Evolutionary conservation across 352 stramenopile species (phyloP), one percentile per base, ranked within the genome.

Genomic region (Pythium chondricola): DNA sequence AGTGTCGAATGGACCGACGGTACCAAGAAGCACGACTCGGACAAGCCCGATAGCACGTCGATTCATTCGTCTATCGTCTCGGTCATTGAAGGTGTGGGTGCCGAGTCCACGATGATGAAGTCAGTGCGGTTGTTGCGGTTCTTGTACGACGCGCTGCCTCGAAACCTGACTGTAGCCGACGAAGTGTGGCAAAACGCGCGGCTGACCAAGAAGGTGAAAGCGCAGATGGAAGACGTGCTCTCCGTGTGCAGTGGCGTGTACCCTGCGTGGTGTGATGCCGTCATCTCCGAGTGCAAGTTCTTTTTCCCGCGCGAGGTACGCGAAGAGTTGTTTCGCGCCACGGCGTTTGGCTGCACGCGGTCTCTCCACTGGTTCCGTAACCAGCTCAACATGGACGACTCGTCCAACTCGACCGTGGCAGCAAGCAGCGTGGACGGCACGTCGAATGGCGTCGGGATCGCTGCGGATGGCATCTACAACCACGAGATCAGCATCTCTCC

Each of bases 311-410:
- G 71, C 18, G 67, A 85, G 29, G 54, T 91, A 8, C 71, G 82
- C 9, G 70, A 90, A 40, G 78, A 76, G 18, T 38, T 90, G 9
- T 91, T 93, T 38, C 74, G 75, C 16, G 76, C 77, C 2, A 91
- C 82, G 0, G 72, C 82, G 7, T 93, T 93, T 54, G 82, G 82
- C 1, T 89, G 70, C 44, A 90, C 76, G 1, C 72, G 82, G 11
- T 91, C 78, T 4, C 56, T 93, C 22, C 74, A 93, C 37, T 91
- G 82, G 79, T 90, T 88, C 47, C 77, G 79, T 10, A 81, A 71
- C 50, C 68, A 83, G 22, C 43, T 88, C 3, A 78, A 83, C 35
- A 33, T 84, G 13, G 76, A 91, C 4, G 78, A n/a, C n/a, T n/a
- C n/a, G n/a, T n/a, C n/a, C n/a, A n/a, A 75, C 14, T 45, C 27